Base-by-base conservation (phyloP, 768 basidiomycete genomes). In the Sutorius australiensis region DNA sequence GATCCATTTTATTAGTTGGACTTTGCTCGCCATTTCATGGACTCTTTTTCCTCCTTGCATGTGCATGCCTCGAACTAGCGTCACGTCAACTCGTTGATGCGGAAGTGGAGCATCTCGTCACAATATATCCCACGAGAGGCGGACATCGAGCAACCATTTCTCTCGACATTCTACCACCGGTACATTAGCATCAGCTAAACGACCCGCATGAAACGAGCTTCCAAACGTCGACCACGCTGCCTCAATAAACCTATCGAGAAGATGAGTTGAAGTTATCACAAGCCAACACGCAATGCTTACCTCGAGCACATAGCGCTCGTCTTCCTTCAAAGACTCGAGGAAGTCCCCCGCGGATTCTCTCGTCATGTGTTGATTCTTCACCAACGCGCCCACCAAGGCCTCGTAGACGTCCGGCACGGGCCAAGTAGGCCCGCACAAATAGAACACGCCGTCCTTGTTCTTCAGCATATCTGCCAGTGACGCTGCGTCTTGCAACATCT, bases 391-490 rank as follows among this genome's bases (percentile, higher is more conserved):
- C 19, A 95, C 86, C 45, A 99, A 77, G 0, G 97, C 91, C 70
- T 95, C 88, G 63, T 90, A 95, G 6, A 99, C 93, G 64, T 98
- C 97, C 2, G 97, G 94, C 19, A 98, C 95, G n/a, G 97, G 97
- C 95, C 95, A 97, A 27, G 95, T 98, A 34, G 95, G 97, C 27
- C 95, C 95, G 68, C 97, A 98, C 41, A 99, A 77, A 72, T 98
- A 98, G 75, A 99, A 99, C 43, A 84, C 89, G 31, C 92, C 93
- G 38, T 80, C 63, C 56, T 85, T 80, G 51, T 84, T 76, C 61
- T 85, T 75, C 50, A 98, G 72, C 82, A 91, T 84, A 56, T 80
- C 72, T 41, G 84, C 86, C 24, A 99, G 80, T 30, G 77, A 75
- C 61, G 82, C 80, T 16, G 88, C 88, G 68, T 99, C 93, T 65